Base-by-base conservation (phyloP, 148 eudicot species). In the Tetragonia tetragonoides region DNA sequence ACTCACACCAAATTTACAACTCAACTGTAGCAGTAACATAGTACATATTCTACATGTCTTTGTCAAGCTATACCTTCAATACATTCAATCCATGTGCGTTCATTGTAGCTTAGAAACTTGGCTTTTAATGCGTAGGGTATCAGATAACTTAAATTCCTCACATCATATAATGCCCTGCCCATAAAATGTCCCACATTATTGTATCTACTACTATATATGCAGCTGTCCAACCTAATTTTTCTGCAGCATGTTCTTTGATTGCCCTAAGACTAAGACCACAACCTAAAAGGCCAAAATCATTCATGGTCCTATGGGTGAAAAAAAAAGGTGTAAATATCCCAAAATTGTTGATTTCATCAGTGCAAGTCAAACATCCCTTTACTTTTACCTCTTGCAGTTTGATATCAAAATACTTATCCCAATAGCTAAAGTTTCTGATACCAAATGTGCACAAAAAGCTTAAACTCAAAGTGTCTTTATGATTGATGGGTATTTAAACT, bases 401-500 rank as follows among this genome's bases (percentile, higher is more conserved):
- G 53, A 49, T 49, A 9, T 49, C 53, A 4, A 49, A 49, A 49
- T 8, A 2, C 53, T 10, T 2, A 49, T 49, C 53, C 53, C 11
- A 60, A 60, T 20, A 59, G 66, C 78, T 63, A 18, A 62, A 47
- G n/a, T 10, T 9, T 53, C 24, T 70, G 75, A 37, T 7, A 72
- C 23, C 41, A 71, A 71, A 53, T 34, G 23, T 49, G 40, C 42
- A 24, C 14, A 54, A 21, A 62, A 56, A 54, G 51, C 47, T 56
- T 28, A 72, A 40, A 17, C 47, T 57, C 72, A 74, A 66, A 78
- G 12, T 21, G 34, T 51, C 53, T 68, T 3, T 20, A 54, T 57
- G 24, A 76, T 37, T 66, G 68, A 77, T 66, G 83, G 49, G 79
- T 72, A 38, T 76, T 76, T 16, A 65, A 64, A 49, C 61, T 34